Base-by-base conservation (phyloP, 176 grass and related monocot genomes). In the Oryza australiensis region DNA sequence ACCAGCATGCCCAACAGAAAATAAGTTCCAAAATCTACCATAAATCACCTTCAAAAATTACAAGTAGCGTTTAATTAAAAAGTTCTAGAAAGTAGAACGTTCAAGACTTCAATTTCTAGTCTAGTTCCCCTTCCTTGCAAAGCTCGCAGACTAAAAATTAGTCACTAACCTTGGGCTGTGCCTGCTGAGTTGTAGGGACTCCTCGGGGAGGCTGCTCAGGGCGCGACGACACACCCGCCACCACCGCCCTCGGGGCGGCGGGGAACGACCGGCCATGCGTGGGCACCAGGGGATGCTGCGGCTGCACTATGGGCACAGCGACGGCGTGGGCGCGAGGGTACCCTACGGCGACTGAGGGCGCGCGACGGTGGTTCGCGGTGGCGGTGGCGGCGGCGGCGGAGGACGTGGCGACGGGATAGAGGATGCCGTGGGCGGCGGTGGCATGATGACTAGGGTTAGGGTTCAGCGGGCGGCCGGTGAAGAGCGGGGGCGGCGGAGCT, bases 151-250 rank as follows among this genome's bases (percentile, higher is more conserved):
- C 35, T 5, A 66, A 73, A 72, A 80, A 7, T 28, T 43, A 64
- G 37, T 18, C 13, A 87, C 66, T 62, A 49, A 91, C 90, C 90
- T 91, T 91, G 82, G 78, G 78, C 26, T 79, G 90, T 42, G 89
- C 48, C 40, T 86, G 90, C 22, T 79, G 41, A 40, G 67, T 63
- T 45, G 82, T 84, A 7, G 74, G 86, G 40, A 91, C 74, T 34
- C 82, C 86, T 62, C 74, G 82, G 11, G 78, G 86, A 70, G 82
- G 85, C 8, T 80, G 71, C 15, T 84, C 85, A 3, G 78, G 74
- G 5, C 73, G 74, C 68, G 68, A 26, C 20, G 49, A 75, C 32
- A 78, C 73, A 4, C 72, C 26, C 3, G 86, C 73, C 63, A 63
- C 68, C 62, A 82, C 62, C 3, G 86, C 78, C 68, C 68, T 37